Evolutionary conservation across 106 monocot genomes (phyloP).

Genomic region (Gastrodia elata): DNA sequence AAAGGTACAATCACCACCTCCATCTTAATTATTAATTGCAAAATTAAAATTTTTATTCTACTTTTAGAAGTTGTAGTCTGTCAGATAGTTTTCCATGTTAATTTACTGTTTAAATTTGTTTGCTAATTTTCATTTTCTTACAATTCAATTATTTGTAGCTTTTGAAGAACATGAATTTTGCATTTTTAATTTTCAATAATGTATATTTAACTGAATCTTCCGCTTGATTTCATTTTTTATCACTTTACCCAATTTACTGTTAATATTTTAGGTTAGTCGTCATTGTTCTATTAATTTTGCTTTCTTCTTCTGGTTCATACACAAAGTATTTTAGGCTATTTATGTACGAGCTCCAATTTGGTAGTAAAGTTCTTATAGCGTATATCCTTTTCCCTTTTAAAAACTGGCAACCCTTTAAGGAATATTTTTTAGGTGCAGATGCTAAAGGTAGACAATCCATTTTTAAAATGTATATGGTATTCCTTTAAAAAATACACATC

Average conservation of each 20-base stretch:
- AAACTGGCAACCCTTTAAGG: too few relatives aligned
- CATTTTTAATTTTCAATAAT: not conserved
- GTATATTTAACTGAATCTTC: not conserved
- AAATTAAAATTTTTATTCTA: not conserved
- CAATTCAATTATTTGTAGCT: constrained; percentile 1
- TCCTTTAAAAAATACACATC: not conserved
- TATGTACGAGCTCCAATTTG: not conserved
- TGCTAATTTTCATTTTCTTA: not conserved
- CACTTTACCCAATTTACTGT: not conserved
- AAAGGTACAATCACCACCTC: constrained; percentile 36
- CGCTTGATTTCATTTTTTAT: not conserved
- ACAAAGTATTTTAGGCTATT: not conserved
- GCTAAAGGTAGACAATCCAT: too few relatives aligned
- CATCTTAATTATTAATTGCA: not conserved
- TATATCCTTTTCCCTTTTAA: too few relatives aligned
- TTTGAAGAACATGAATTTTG: not conserved
- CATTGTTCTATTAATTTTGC: not conserved
- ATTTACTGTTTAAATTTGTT: not conserved
- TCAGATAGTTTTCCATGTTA: not conserved
- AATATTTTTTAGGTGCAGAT: too few relatives aligned
- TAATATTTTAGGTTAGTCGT: not conserved
- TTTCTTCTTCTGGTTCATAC: not conserved
- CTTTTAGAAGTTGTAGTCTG: not conserved
- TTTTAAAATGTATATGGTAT: not conserved
- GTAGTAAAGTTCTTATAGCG: not conserved